A percentile compares a stretch with the other conserved stretches of the same genome.
Conservation (phyloP, 2,329 filamentous ascomycete species). For the Aspergillus piperis region DNA sequence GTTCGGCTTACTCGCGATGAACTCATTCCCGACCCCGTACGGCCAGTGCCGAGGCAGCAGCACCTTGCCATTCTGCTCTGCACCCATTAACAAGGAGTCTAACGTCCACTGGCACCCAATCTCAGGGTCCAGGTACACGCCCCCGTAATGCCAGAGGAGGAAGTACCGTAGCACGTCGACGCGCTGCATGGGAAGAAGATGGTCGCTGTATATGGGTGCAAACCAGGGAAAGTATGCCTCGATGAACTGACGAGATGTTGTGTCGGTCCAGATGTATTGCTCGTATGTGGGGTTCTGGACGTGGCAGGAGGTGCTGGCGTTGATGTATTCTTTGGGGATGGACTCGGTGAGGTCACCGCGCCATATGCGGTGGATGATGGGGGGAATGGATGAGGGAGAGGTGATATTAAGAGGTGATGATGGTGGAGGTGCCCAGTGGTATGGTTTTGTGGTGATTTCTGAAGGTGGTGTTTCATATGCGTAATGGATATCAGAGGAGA, state of each 20-base stretch:
- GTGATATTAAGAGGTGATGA: background rate
- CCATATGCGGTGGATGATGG: conserved; percentile 13
- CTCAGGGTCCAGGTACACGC: background rate
- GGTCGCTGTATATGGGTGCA: background rate
- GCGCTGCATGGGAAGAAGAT: conserved; percentile 1
- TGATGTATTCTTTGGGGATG: background rate
- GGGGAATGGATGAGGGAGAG: background rate
- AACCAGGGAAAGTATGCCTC: background rate
- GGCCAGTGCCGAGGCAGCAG: background rate
- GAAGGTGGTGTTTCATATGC: background rate
- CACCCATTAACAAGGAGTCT: background rate
- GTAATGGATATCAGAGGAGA: background rate
- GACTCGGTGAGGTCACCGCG: background rate
- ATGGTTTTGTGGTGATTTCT: background rate
- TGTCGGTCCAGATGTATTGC: conserved; percentile 8
- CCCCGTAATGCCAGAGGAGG: conserved; percentile 8
- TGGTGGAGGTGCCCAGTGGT: background rate
- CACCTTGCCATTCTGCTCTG: background rate
- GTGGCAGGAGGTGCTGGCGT: background rate
- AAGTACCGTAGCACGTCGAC: conserved; percentile 9
- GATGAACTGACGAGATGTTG: background rate
- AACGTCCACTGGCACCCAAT: background rate
- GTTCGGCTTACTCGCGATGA: background rate
- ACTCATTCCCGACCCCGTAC: background rate
- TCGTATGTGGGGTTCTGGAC: background rate